phyloP scores from a whole-genome alignment of 306 rosid genomes.

The Rosa lucieae region DNA sequence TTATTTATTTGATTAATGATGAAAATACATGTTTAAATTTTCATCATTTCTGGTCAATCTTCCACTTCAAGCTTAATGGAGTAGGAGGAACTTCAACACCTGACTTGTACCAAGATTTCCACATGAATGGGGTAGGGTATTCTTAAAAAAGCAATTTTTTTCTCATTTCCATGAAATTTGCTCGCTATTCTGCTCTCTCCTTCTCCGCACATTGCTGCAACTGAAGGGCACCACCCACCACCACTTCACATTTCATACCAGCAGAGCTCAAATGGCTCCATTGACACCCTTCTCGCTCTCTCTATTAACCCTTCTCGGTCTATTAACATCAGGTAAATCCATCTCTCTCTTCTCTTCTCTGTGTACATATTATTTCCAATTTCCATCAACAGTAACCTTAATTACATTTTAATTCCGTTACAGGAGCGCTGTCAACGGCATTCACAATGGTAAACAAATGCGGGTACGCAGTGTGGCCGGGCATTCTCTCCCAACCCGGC shows the following conservation, averaged over 20 bases:
- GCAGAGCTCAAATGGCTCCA: not conserved
- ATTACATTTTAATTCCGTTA: not conserved
- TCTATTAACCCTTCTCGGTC: too few relatives aligned
- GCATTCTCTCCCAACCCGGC: conserved; percentile 81
- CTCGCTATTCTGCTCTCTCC: not conserved
- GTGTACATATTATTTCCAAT: not conserved
- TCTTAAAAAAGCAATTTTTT: too few relatives aligned
- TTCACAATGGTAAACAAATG: conserved; percentile 79
- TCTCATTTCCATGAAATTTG: not conserved
- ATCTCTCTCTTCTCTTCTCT: too few relatives aligned
- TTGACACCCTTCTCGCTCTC: not conserved
- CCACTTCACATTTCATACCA: not conserved
- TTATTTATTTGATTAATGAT: not conserved
- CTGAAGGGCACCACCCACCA: not conserved
- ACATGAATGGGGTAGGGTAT: too few relatives aligned
- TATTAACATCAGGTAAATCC: too few relatives aligned
- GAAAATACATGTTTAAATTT: not conserved
- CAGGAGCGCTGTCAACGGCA: conserved; percentile 64
- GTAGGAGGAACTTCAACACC: not conserved
- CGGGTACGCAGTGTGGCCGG: conserved; percentile 88
- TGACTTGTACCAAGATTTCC: too few relatives aligned
- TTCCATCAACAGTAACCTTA: not conserved
- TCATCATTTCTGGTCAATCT: too few relatives aligned
- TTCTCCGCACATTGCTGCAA: not conserved
- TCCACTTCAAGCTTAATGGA: not conserved